Evolutionary conservation across 495 filamentous ascomycete species (phyloP).

Genomic region (Hyaloscypha bicolor): DNA sequence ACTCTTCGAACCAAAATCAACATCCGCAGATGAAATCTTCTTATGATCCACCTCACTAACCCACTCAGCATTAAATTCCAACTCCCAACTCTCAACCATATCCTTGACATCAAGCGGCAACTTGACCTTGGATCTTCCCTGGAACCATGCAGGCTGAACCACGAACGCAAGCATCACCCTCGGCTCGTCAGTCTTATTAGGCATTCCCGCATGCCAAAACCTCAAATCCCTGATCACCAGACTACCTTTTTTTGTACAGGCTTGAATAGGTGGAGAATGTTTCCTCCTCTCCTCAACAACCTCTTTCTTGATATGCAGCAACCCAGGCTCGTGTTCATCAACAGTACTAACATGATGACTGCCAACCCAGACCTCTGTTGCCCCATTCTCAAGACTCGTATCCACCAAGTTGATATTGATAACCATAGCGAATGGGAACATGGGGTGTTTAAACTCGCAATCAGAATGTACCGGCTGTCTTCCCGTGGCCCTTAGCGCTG

Average conservation of each 20-base stretch:
- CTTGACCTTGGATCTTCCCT: background rate
- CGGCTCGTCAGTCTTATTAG: slow-evolving; percentile 50
- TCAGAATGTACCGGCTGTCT: slow-evolving; percentile 59
- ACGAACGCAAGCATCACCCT: slow-evolving; percentile 54
- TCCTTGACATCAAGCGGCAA: slow-evolving; percentile 9
- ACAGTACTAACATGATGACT: slow-evolving; percentile 41
- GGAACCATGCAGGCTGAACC: slow-evolving; percentile 23
- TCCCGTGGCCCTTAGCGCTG: slow-evolving; percentile 27
- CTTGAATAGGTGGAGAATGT: slow-evolving; percentile 49
- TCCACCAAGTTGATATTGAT: slow-evolving; percentile 50
- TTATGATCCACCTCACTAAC: slow-evolving; percentile 10
- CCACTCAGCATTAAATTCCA: slow-evolving; percentile 8
- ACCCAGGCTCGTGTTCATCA: slow-evolving; percentile 29
- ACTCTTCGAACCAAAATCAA: background rate
- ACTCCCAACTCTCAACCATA: slow-evolving; percentile 8
- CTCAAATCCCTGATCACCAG: slow-evolving; percentile 57
- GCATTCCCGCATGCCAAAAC: slow-evolving; percentile 64
- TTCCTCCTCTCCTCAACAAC: slow-evolving; percentile 43
- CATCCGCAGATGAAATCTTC: slow-evolving; percentile 4
- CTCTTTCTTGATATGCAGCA: slow-evolving; percentile 49
- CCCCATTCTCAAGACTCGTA: slow-evolving; percentile 55
- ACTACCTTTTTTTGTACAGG: slow-evolving; percentile 45
- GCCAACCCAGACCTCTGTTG: slow-evolving; percentile 62
- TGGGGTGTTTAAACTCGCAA: slow-evolving; percentile 56
- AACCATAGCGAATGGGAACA: slow-evolving; percentile 54